Evolutionary conservation across 352 stramenopile genomes (phyloP).

Genomic region (Phytopythium mirpurense): DNA sequence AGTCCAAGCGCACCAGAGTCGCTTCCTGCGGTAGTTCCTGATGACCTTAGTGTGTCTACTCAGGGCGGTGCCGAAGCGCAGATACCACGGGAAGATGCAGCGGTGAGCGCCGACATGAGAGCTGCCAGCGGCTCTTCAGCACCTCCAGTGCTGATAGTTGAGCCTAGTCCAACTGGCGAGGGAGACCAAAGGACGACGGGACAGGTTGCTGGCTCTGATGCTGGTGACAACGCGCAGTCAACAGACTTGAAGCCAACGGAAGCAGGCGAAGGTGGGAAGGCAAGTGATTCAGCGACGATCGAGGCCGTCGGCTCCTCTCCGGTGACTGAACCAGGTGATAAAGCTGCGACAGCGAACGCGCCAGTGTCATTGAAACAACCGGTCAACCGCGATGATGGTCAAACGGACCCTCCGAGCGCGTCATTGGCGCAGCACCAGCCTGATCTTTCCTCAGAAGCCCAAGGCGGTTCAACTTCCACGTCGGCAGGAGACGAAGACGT

Average conservation of each 20-base stretch:
- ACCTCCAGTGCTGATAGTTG: too few relatives aligned
- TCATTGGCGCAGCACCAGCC: neutral
- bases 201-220: neutral
- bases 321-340: neutral
- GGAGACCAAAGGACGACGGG: too few relatives aligned
- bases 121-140: too few relatives aligned
- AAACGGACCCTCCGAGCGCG: neutral
- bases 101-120: too few relatives aligned
- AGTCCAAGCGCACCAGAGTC: neutral
- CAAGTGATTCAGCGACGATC: neutral
- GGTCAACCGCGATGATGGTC: neutral
- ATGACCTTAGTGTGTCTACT: too few relatives aligned
- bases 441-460: neutral
- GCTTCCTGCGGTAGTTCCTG: neutral
- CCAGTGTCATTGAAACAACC: neutral
- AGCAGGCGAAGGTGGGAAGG: neutral
- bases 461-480: neutral
- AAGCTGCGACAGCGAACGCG: neutral
- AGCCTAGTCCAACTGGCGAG: too few relatives aligned
- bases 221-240: neutral
- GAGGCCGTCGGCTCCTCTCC: neutral
- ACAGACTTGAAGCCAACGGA: neutral
- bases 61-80: neutral
- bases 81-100: too few relatives aligned
- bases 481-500: neutral